These are phyloP conservation scores for Anisodus tanguticus DNA, from an alignment of 257 asterid genomes.

Conservation along the genomic window DNA sequence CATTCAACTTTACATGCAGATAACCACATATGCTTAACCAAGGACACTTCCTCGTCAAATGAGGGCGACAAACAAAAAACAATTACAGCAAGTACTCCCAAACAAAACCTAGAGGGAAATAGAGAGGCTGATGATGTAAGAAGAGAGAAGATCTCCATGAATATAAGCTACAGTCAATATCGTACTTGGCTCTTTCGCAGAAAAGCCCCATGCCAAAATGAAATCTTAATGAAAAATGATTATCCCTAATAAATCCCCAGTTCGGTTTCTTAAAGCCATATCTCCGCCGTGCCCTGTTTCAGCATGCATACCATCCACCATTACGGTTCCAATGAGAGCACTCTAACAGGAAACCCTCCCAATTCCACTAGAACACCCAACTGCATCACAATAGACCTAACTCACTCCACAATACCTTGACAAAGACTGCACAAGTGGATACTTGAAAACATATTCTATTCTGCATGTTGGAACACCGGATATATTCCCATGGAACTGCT, in stretches of 20 bases:
- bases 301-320: conserved; percentile 14
- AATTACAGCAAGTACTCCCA: background rate
- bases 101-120: background rate
- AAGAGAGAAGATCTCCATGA: conserved; percentile 7
- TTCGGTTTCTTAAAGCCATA: background rate
- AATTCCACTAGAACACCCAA: background rate
- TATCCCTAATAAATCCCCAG: background rate
- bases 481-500: background rate
- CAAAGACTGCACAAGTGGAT: background rate
- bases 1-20: background rate
- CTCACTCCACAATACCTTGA: background rate
- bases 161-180: background rate
- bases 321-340: background rate
- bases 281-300: background rate
- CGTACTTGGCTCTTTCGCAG: background rate
- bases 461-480: background rate
- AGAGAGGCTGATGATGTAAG: background rate
- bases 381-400: conserved; percentile 26
- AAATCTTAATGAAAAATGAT: background rate
- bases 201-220: background rate
- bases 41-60: background rate
- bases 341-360: background rate
- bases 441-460: background rate
- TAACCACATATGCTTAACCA: conserved; percentile 16
- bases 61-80: background rate